These are phyloP conservation scores for Globisporangium carolinianum DNA, from an alignment of 352 stramenopile genomes.

Conservation along the genomic window DNA sequence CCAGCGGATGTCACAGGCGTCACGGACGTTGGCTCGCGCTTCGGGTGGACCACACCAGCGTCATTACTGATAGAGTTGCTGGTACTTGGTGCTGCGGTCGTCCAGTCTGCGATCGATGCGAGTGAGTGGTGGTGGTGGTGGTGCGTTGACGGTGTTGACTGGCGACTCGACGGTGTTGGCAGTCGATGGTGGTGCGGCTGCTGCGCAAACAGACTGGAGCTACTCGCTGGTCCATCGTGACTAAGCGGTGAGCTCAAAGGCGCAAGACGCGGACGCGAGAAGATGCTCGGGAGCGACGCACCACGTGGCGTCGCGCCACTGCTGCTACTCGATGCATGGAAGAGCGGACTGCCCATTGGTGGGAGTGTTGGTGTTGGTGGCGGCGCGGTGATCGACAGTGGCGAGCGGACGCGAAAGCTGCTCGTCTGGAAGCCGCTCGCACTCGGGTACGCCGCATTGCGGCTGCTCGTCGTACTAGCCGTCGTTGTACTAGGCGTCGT, in stretches of 20 bases:
- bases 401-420: slow-evolving; percentile 14
- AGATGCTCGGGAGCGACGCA: slow-evolving; percentile 41
- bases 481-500: no score
- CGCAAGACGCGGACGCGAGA: slow-evolving; percentile 32
- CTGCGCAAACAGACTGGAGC: background rate
- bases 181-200: slow-evolving; percentile 2
- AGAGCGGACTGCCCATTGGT: slow-evolving; percentile 22
- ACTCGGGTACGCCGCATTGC: slow-evolving; percentile 11
- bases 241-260: slow-evolving; percentile 23
- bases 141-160: background rate
- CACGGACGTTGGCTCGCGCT: slow-evolving; percentile 25
- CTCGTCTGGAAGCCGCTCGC: slow-evolving; percentile 8
- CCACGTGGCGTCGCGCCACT: slow-evolving; percentile 13
- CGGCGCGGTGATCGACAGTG: slow-evolving; percentile 43
- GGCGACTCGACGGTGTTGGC: slow-evolving; percentile 8
- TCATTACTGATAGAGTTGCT: background rate
- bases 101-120: slow-evolving; percentile 9
- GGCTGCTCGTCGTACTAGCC: background rate
- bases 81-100: slow-evolving; percentile 5
- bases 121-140: background rate
- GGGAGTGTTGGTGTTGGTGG: slow-evolving; percentile 12
- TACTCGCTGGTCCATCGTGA: background rate
- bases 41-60: slow-evolving; percentile 2
- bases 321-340: slow-evolving; percentile 13
- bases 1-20: slow-evolving; percentile 21